Evolutionary conservation across 2,329 filamentous ascomycete species (phyloP).

Genomic region (Aspergillus clavatus): DNA sequence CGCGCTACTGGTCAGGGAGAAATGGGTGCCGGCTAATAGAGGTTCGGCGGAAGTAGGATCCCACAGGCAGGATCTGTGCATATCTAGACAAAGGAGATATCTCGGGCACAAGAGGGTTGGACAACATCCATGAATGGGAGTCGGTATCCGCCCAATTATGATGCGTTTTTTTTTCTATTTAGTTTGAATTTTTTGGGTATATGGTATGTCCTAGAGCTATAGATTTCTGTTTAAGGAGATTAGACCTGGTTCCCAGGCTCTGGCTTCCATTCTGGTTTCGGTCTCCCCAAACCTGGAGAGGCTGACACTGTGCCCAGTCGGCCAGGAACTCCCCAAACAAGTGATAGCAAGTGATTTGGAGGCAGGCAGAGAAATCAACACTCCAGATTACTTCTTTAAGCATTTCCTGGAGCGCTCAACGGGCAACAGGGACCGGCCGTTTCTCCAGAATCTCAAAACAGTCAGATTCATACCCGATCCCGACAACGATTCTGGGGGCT

Average conservation of each 20-base stretch:
- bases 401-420: neutral
- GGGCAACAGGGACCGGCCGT: neutral
- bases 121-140: constrained; percentile 39
- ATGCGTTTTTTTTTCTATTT: no score
- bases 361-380: neutral
- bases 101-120: constrained; percentile 41
- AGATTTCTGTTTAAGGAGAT: no score
- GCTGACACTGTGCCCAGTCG: neutral
- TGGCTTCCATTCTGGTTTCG: neutral
- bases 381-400: neutral
- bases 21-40: constrained; percentile 41
- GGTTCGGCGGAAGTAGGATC: constrained; percentile 28
- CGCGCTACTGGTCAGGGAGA: constrained; percentile 47
- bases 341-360: neutral
- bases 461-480: neutral
- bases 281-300: neutral
- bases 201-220: no score
- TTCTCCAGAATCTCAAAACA: neutral
- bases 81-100: constrained; percentile 45
- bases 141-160: neutral
- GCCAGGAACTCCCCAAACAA: neutral
- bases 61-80: constrained; percentile 30
- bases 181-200: no score
- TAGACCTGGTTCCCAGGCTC: no score
- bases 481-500: neutral